phyloP scores from a whole-genome alignment of 495 filamentous ascomycete species.

The Entonaema liquescens region DNA sequence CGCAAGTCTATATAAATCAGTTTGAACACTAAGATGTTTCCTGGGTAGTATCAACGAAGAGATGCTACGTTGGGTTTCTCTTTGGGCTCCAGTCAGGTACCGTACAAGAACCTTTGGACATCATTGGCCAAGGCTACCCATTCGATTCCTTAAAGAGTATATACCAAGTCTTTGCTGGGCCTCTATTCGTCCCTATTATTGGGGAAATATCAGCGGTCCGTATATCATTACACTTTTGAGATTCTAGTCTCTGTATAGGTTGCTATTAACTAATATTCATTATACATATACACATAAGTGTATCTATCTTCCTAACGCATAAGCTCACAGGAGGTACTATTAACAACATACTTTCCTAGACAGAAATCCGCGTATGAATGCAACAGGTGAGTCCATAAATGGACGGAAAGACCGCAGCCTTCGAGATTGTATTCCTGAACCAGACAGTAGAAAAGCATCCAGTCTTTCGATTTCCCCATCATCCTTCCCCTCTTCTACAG shows the following conservation, averaged over 20 bases:
- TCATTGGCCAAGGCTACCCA: background rate
- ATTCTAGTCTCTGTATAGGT: too few relatives aligned
- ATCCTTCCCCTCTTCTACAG: conserved; percentile 59
- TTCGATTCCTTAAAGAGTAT: background rate
- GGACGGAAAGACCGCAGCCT: conserved; percentile 10
- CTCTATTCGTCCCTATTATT: background rate
- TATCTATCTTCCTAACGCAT: background rate
- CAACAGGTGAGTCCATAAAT: conserved; percentile 21
- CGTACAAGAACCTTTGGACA: background rate
- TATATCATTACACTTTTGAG: too few relatives aligned
- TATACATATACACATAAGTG: background rate
- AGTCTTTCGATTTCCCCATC: conserved; percentile 58
- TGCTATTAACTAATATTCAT: background rate
- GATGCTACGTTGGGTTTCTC: background rate
- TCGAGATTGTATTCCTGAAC: conserved; percentile 2
- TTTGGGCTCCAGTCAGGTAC: background rate
- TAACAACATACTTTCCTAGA: conserved; percentile 25
- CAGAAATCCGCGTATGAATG: conserved; percentile 28
- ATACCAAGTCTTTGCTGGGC: background rate
- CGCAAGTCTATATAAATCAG: background rate
- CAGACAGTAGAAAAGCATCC: conserved; percentile 44
- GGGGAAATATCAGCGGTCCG: background rate
- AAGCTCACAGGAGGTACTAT: background rate
- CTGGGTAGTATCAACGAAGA: background rate
- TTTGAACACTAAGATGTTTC: background rate